Base-by-base conservation (phyloP, 176 grass and related monocot species). In the Phyllostachys edulis region DNA sequence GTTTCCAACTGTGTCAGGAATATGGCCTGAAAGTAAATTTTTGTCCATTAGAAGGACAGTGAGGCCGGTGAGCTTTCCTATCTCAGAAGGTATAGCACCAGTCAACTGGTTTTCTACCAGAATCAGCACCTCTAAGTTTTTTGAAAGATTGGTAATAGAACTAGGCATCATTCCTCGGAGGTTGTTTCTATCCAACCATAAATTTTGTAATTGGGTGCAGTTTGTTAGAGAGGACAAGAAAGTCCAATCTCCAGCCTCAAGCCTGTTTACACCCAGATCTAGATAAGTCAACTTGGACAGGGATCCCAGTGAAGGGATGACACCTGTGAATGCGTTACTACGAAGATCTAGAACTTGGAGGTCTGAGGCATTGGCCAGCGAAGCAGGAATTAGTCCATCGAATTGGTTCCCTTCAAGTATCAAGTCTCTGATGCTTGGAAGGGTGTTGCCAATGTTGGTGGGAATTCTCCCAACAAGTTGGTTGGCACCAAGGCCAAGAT, bases 61-160 rank as follows among this genome's bases (percentile, higher is more conserved):
- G 2, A 34, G 32, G 32, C 2, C 2, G 1, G 32, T 34, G 32
- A 34, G 32, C 2, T 67, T 82, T 21, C 45, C 60, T 52, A 87
- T 50, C 5, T 63, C 2, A 17, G 20, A 20, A 23, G 76, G 76
- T n/a, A 87, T 75, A 4, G 11, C 9, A 1, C 76, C 77, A 9
- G 3, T 47, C 3, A 87, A 14, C 0, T 80, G 7, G 61, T 87
- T 80, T 23, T 4, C 2, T 0, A 1, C 7, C 11, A 80, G 49
- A 60, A 4, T 0, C 16, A 87, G 11, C n/a, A 0, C 2, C 4
- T n/a, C 26, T 17, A 87, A 9, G 69, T 38, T 81, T 16, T 23
- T 80, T 13, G 79, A 56, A 20, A 75, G 72, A 36, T 87, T 87
- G 9, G 9, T 11, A 14, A 87, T 15, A 13, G 68, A 62, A 40